Conservation (phyloP, 495 filamentous ascomycete genomes). For the Penicillium maclennaniae region DNA sequence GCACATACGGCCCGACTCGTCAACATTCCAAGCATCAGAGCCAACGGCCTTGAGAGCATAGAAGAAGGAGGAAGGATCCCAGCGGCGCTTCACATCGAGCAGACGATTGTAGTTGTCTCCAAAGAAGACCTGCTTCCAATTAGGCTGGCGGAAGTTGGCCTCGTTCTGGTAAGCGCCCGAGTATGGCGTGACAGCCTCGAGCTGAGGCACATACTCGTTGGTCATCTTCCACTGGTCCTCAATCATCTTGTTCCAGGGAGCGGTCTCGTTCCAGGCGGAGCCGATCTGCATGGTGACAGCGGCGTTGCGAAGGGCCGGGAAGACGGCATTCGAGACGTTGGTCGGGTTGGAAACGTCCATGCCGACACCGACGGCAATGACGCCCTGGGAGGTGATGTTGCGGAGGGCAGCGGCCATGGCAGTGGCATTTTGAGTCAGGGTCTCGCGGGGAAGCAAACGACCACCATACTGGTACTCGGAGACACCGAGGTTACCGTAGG, state of each 20-base stretch:
- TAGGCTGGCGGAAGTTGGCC: constrained; percentile 46
- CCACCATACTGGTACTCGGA: constrained; percentile 53
- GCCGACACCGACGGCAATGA: constrained; percentile 44
- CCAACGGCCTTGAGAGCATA: constrained; percentile 60
- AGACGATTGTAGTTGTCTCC: constrained; percentile 44
- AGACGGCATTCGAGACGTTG: constrained; percentile 50
- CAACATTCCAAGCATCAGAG: constrained; percentile 44
- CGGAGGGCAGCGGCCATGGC: constrained; percentile 35
- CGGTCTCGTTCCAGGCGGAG: constrained; percentile 41
- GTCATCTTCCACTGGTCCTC: constrained; percentile 39
- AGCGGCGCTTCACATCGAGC: constrained; percentile 37
- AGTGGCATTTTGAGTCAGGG: constrained; percentile 44
- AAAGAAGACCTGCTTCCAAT: constrained; percentile 54
- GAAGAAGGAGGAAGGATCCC: constrained; percentile 56
- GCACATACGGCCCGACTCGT: constrained; percentile 29
- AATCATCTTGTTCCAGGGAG: constrained; percentile 40
- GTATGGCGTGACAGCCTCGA: constrained; percentile 41
- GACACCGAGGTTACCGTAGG: constrained; percentile 40
- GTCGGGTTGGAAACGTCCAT: constrained; percentile 36
- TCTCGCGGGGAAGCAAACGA: constrained; percentile 52
- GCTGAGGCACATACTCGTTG: constrained; percentile 37
- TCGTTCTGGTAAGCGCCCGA: constrained; percentile 41
- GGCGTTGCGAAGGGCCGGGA: constrained; percentile 53
- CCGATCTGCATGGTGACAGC: constrained; percentile 45
- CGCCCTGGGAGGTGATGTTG: constrained; percentile 37